A percentile compares a stretch with the other conserved stretches of the same genome.
Evolutionary conservation across 2,329 filamentous ascomycete species (phyloP).

Genomic region (Diaporthe amygdali): DNA sequence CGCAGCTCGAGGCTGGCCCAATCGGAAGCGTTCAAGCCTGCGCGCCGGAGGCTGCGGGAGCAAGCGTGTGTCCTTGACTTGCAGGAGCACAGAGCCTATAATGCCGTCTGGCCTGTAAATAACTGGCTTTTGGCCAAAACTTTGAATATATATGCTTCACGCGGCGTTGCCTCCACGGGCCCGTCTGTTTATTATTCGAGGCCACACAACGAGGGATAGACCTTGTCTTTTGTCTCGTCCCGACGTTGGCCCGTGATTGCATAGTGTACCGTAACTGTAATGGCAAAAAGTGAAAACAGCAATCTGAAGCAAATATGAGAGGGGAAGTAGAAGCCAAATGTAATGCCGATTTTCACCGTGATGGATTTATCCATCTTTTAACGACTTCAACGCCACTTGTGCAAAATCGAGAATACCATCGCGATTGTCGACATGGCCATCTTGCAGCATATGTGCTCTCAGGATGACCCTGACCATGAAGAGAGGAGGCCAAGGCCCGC

Average conservation of each 20-base stretch:
- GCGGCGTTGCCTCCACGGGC: background rate
- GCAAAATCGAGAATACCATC: background rate
- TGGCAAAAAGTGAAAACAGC: background rate
- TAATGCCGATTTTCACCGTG: background rate
- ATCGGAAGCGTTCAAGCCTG: background rate
- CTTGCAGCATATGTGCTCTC: slow-evolving; percentile 8
- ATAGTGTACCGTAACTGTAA: background rate
- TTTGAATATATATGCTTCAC: background rate
- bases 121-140: slow-evolving; percentile 5
- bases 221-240: background rate
- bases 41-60: background rate
- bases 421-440: background rate
- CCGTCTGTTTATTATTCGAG: background rate
- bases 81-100: background rate
- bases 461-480: background rate
- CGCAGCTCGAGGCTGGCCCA: background rate
- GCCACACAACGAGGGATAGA: background rate
- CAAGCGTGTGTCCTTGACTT: background rate
- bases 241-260: background rate
- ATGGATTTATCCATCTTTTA: background rate
- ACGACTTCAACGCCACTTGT: background rate
- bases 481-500: background rate
- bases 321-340: background rate
- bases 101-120: background rate
- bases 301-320: background rate